A percentile compares a stretch with the other conserved stretches of the same genome.
These are phyloP conservation scores for Asterionellopsis glacialis DNA, from an alignment of 108 stramenopile genomes.

Conservation along the genomic window DNA sequence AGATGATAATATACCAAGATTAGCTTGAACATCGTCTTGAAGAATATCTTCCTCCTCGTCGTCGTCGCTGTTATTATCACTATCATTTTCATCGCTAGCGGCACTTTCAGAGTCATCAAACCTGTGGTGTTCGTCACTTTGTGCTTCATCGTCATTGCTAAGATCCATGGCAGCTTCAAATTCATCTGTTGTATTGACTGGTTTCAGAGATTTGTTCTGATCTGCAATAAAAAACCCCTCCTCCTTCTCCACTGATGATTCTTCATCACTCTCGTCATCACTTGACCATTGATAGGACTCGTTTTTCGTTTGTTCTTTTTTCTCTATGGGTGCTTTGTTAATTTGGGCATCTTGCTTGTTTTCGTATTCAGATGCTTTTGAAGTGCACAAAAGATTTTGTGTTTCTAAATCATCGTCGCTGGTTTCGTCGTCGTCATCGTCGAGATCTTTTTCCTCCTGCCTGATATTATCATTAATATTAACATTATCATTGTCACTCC, in stretches of 20 bases:
- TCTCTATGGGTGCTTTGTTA: too few relatives aligned
- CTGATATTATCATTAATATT: conserved; percentile 4
- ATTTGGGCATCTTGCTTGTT: background rate
- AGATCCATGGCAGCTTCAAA: conserved; percentile 48
- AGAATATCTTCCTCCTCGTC: conserved; percentile 21
- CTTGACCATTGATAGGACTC: conserved; percentile 28
- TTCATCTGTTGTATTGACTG: conserved; percentile 17
- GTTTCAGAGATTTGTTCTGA: background rate
- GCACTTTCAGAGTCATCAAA: conserved; percentile 18
- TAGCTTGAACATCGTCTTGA: conserved; percentile 49
- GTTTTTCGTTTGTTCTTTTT: conserved; percentile 5
- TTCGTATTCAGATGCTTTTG: background rate
- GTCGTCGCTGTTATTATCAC: conserved; percentile 10
- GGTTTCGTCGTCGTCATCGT: conserved; percentile 17
- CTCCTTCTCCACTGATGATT: background rate
- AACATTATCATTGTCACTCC: conserved; percentile 11
- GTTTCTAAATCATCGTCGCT: background rate
- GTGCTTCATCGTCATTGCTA: conserved; percentile 21
- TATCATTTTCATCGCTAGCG: background rate
- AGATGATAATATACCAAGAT: conserved; percentile 40
- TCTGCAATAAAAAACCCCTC: too few relatives aligned
- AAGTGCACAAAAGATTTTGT: background rate
- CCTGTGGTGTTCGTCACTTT: background rate
- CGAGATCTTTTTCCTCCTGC: background rate
- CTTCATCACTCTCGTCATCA: conserved; percentile 18